Evolutionary conservation across 78 protist genomes (phyloP), one percentile per base, ranked within the genome.

Genomic region (Dictyostelium purpureum): DNA sequence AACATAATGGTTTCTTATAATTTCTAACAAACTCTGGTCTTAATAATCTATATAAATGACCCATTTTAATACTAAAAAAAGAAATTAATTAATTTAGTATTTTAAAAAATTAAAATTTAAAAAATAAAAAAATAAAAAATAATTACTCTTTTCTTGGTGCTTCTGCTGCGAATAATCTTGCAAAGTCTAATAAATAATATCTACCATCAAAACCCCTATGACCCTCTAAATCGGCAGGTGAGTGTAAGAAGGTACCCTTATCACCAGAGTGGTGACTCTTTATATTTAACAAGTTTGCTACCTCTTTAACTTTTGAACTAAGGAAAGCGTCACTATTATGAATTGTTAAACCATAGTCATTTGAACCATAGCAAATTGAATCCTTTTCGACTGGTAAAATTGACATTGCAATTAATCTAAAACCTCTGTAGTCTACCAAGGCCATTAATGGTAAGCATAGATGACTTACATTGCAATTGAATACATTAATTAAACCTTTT

Each of bases 21-120:
- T 81, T 89, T 70, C 90, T 88, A 38, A 88, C 94, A 76, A 94
- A 94, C 57, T 94, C 96, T 19, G 96, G 96, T 74, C 96, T 47
- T 59, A 94, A 47, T 4, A 94, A 33, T 47, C 89, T 87, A 77
- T 73, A 94, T 26, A 93, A 52, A 74, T 93, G 90, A 6, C 92
- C 87, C 89, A 77, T 75, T 66, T 79, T 93, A 42, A 93, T 67
- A 42, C 69, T 57, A 57, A 18, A 5, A 56, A 11, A 28, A n/a
- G n/a, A n/a, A n/a, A n/a, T n/a, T n/a, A n/a, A n/a, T n/a, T n/a
- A n/a, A n/a, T 9, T 31, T 28, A 52, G 57, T 10, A 54, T 14
- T 12, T 37, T 37, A 45, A 56, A 6, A 35, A 77, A 77, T 16
- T 12, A 77, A 42, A 21, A 21, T 18, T 11, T 70, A 21, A 5